Evolutionary conservation across 305 asterid species (phyloP), one percentile per base, ranked within the genome.

Genomic region (Fraxinus velutina): DNA sequence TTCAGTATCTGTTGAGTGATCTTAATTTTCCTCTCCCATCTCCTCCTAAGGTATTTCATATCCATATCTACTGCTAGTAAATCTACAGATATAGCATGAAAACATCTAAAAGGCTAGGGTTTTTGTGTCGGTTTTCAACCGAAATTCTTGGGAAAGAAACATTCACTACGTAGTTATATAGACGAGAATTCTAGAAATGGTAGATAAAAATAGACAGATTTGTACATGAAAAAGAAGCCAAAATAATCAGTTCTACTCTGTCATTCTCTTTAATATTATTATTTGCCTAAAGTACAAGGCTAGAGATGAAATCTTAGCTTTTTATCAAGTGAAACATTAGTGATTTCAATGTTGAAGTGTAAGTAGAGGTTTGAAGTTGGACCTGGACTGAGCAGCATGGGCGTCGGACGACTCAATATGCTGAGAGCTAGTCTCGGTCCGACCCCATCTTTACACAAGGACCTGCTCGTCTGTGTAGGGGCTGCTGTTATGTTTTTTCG

Each of bases 1-100:
- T 91, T 13, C 88, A 88, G 4, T 90, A 84, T 84, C 92, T 94
- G 13, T 81, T 90, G 73, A 86, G 88, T 78, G 93, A 86, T 15
- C 44, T 50, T 1, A 93, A 92, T 47, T 50, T 94, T 70, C 93
- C 95, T 50, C 90, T 92, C 75, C 52, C 89, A 70, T 39, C 80
- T 29, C 78, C 90, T 79, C 81, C 94, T 6, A 84, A 87, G 97
- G 98, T 92, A 82, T 2, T n/a, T 30, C 34, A 22, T 9, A 42
- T 24, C 30, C 36, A 76, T 10, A 2, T 39, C 13, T 75, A n/a
- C 29, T 75, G 9, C 57, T 13, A 3, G 24, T 52, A 52, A 52
- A 52, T 52, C 64, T 52, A n/a, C 64, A 0, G 24, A 52, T 52
- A 5, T 52, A 4, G 64, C 64, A n/a, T 17, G 3, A 15, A 52